Evolutionary conservation across 2,329 filamentous ascomycete species (phyloP).

Genomic region (Delphinella strobiligena): DNA sequence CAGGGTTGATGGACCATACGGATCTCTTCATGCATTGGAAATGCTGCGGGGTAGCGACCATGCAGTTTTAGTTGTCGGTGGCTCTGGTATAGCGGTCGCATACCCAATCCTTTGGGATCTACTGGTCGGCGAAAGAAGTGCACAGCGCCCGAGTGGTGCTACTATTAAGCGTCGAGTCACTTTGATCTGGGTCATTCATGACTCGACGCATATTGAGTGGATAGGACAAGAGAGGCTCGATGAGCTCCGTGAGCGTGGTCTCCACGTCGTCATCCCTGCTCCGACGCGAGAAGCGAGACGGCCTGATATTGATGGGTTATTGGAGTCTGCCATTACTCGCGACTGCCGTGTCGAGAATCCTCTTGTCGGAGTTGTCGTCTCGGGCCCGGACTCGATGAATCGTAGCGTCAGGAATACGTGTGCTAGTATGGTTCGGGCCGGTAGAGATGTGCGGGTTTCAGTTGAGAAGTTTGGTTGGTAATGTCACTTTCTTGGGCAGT

Average conservation of each 20-base stretch:
- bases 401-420: slow-evolving; percentile 48
- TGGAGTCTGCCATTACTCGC: slow-evolving; percentile 28
- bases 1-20: slow-evolving; percentile 54
- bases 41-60: slow-evolving; percentile 38
- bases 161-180: slow-evolving; percentile 30
- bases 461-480: slow-evolving; percentile 62
- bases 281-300: slow-evolving; percentile 43
- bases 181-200: slow-evolving; percentile 49
- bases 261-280: slow-evolving; percentile 41
- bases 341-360: slow-evolving; percentile 12
- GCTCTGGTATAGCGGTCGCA: slow-evolving; percentile 52
- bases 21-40: slow-evolving; percentile 43
- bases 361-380: slow-evolving; percentile 43
- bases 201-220: slow-evolving; percentile 42
- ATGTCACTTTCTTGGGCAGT: too few species aligned
- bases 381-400: slow-evolving; percentile 51
- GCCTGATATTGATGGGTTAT: slow-evolving; percentile 37
- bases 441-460: slow-evolving; percentile 38
- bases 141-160: slow-evolving; percentile 9
- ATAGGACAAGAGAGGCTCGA: slow-evolving; percentile 37
- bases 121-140: slow-evolving; percentile 12
- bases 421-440: slow-evolving; percentile 36
- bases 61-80: slow-evolving; percentile 48
- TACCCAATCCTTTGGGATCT: slow-evolving; percentile 47
- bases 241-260: slow-evolving; percentile 37